phyloP scores from a whole-genome alignment of 352 stramenopile genomes.

The Paralagenidium karlingii region DNA sequence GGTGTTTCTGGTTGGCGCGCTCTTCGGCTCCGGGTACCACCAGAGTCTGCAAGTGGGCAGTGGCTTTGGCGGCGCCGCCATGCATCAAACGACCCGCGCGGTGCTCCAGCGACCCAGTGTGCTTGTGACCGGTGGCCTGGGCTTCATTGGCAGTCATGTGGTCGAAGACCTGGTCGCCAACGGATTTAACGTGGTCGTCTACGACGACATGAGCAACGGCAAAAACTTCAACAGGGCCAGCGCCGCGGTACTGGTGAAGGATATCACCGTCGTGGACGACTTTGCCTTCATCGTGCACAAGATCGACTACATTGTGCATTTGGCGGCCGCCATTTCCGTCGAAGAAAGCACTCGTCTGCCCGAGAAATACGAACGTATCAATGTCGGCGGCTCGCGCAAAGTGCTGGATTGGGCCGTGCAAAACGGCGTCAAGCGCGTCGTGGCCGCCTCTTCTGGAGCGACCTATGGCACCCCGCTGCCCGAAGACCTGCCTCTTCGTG shows the following conservation, averaged over 20 bases:
- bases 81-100: slow-evolving; percentile 9
- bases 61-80: slow-evolving; percentile 1
- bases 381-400: slow-evolving; percentile 70
- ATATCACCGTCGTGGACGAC: slow-evolving; percentile 71
- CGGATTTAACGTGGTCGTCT: slow-evolving; percentile 72
- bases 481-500: slow-evolving; percentile 54
- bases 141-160: slow-evolving; percentile 79
- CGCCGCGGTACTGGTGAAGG: slow-evolving; percentile 69
- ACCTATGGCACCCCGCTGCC: slow-evolving; percentile 55
- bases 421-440: slow-evolving; percentile 64
- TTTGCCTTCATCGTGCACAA: slow-evolving; percentile 74
- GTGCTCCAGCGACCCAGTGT: slow-evolving; percentile 18
- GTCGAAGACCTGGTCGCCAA: slow-evolving; percentile 69
- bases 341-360: slow-evolving; percentile 75
- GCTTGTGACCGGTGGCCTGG: slow-evolving; percentile 66
- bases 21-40: slow-evolving; percentile 60
- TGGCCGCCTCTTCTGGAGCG: slow-evolving; percentile 62
- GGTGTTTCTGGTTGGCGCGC: slow-evolving; percentile 44
- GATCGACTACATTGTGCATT: slow-evolving; percentile 75
- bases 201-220: slow-evolving; percentile 83
- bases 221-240: slow-evolving; percentile 70
- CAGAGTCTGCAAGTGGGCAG: too few relatives aligned
- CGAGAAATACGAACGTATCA: slow-evolving; percentile 80
- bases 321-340: slow-evolving; percentile 73
- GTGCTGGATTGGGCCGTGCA: slow-evolving; percentile 66